Base-by-base conservation (phyloP, 495 filamentous ascomycete species). In the Cryomyces minteri region DNA sequence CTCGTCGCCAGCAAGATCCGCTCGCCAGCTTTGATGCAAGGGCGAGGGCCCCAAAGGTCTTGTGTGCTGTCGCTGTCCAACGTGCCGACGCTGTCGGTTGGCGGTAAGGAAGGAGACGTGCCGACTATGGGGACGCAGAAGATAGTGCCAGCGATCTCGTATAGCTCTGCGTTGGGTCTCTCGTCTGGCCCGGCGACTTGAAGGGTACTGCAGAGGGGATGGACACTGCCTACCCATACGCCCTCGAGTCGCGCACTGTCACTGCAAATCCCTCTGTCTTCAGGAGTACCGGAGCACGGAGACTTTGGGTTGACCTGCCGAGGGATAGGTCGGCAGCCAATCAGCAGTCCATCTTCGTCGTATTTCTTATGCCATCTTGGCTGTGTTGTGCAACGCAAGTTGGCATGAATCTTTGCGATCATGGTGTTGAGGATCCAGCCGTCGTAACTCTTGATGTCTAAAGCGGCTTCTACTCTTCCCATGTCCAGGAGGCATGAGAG, bases 341-440 rank as follows among this genome's bases (percentile, higher is more conserved):
- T 37, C 34, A 37, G 34, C 34, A 1, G 8, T 37, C 40, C 40
- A 29, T 30, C n/a, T 9, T 41, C 10, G 25, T 41, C 40, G 28
- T n/a, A 41, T 11, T 10, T n/a, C 28, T 30, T 41, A 9, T 41
- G 9, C 9, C 9, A 41, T n/a, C 40, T 11, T 4, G 40, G 40
- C 8, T 8, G 14, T 10, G 10, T 32, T 14, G 37, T 40, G 11
- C 55, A 38, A 8, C 48, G 43, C 30, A 54, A 45, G 5, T n/a
- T 40, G 0, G 25, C 29, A 32, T 41, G 36, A 14, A 59, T 48
- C 44, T 58, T 58, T 6, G 47, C 34, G 10, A 48, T 18, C 30
- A 58, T n/a, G 4, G 54, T 54, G n/a, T 59, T 54, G 12, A 59
- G 43, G 4, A 58, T 47, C 58, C 58, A 61, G 10, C 56, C 58